Base-by-base conservation (phyloP, 2,329 filamentous ascomycete genomes). In the Pseudopyrenochaeta lycopersici region DNA sequence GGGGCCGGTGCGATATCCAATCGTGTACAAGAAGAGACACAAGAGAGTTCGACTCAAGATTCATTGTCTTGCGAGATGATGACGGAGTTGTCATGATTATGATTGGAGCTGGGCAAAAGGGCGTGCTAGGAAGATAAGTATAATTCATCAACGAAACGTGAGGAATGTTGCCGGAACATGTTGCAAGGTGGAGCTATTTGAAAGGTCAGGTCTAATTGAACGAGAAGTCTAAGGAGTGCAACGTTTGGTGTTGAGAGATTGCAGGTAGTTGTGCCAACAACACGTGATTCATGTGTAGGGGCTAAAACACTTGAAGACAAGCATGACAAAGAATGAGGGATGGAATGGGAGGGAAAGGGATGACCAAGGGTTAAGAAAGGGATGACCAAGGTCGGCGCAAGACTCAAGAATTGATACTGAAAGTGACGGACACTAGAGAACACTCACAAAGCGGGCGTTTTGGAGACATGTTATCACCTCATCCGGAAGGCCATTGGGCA, bases 131-230 rank as follows among this genome's bases (percentile, higher is more conserved):
- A 18, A 99, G 89, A 79, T 97, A 98, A 71, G 95, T 98, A 81
- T 98, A 98, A 82, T 96, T 97, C 95, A 99, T 99, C 62, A 99
- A 87, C 32, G 92, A 96, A 63, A 98, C 91, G 75, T 98, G 92
- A 9, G 95, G 95, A 60, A 88, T 82, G 70, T 95, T 90, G 64
- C 90, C 84, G 66, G 87, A 87, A 76, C 90, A 96, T 51, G 95
- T 99, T 66, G 95, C 93, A 47, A 99, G 89, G 77, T 99, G 95
- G 64, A 99, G 91, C 92, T 97, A 56, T 41, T 4, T 35, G 14
- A 7, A 27, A n/a, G 11, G 33, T 59, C 33, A 63, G 60, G 10
- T 30, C 15, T 4, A 46, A 11, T 20, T 21, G n/a, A 38, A 14
- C 7, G 33, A 20, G 7, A 7, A 36, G 21, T 30, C 39, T 20